Evolutionary conservation across 306 rosid genomes (phyloP), one percentile per base, ranked within the genome.

Genomic region (Neltuma alba): DNA sequence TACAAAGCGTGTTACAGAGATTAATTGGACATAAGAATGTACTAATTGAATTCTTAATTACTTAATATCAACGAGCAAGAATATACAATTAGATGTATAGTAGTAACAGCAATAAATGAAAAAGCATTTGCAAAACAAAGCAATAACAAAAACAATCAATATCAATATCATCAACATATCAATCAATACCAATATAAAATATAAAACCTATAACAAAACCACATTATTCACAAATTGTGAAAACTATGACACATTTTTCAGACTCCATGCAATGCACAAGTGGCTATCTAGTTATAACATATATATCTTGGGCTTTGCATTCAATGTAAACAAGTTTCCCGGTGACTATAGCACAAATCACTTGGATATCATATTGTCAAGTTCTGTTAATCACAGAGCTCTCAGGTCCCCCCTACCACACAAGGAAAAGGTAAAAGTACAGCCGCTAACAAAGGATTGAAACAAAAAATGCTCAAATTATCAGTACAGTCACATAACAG

Each of bases 401-500:
- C 33, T 3, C 14, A 41, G 5, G 40, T 9, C 2, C 12, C 12
- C 34, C 31, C 36, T 13, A 21, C 74, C 55, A 42, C 21, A 75
- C 13, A 74, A 61, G 20, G 25, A 28, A 34, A 23, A 36, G 3
- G 4, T 31, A 9, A 21, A 65, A 65, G 20, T 36, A 45, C 9
- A 25, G 52, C 55, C 4, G 48, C 60, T 45, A 66, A 45, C 45
- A 28, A 36, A 16, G 37, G 6, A 66, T 55, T 65, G 6, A 50
- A 55, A 54, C 21, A 23, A 4, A 66, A 54, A 55, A 10, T 3
- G 52, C 21, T 81, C 48, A 74, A 74, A 20, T 61, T 42, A 14
- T 14, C 60, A 74, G 25, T 54, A 52, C 52, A 78, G 44, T 78
- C 68, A 70, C 55, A 65, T 33, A 81, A 27, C 33, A 18, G 9